A percentile compares a stretch with the other conserved stretches of the same genome.
These are phyloP conservation scores for Globisporangium heterothallicum DNA, from an alignment of 352 stramenopile genomes.

Conservation along the genomic window DNA sequence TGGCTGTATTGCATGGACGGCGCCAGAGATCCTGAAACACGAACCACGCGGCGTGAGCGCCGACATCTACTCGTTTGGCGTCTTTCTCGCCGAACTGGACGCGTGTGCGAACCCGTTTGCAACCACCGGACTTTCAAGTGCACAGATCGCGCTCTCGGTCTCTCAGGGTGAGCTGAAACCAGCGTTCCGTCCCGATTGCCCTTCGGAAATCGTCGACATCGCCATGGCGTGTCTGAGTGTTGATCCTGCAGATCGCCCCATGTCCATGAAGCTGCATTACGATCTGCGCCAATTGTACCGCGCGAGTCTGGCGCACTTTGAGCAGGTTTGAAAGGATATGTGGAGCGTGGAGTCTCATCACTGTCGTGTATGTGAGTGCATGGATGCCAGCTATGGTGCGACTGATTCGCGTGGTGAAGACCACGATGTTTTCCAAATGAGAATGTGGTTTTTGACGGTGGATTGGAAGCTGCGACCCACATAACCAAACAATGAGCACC, in stretches of 20 bases:
- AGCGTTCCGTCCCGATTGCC: constrained; percentile 39
- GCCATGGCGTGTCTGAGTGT: constrained; percentile 43
- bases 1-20: constrained; percentile 21
- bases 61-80: constrained; percentile 30
- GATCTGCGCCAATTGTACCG: constrained; percentile 21
- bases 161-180: constrained; percentile 39
- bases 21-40: constrained; percentile 27
- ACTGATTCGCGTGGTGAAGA: too few species aligned
- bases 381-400: not conserved
- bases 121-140: constrained; percentile 4
- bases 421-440: too few species aligned
- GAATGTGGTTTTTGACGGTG: too few species aligned
- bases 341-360: too few species aligned
- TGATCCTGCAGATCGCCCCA: constrained; percentile 39
- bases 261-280: constrained; percentile 61
- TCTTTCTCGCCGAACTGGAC: constrained; percentile 33
- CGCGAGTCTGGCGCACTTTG: not conserved
- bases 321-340: too few species aligned
- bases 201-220: constrained; percentile 35
- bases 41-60: constrained; percentile 14
- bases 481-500: too few species aligned
- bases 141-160: constrained; percentile 42
- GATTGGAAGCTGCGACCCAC: too few species aligned
- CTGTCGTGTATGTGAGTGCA: not conserved
- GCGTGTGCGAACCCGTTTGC: constrained; percentile 24